phyloP scores from a whole-genome alignment of 2,329 filamentous ascomycete genomes.

The Fusarium scirpi region DNA sequence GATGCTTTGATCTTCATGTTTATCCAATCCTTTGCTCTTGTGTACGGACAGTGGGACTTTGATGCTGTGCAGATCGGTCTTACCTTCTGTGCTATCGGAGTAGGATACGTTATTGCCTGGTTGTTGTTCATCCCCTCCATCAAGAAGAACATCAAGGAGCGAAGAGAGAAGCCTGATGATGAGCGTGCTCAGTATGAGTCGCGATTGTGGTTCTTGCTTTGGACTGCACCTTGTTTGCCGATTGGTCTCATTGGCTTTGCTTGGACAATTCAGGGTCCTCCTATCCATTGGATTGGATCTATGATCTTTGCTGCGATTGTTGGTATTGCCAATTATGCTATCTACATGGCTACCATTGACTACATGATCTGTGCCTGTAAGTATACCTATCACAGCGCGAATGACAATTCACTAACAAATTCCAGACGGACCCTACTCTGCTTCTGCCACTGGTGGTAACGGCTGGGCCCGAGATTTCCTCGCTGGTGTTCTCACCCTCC shows the following conservation, averaged over 20 bases:
- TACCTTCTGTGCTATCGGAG: conserved; percentile 72
- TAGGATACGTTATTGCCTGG: conserved; percentile 75
- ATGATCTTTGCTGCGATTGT: conserved; percentile 74
- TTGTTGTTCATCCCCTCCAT: conserved; percentile 69
- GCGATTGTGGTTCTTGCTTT: conserved; percentile 74
- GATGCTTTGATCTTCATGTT: conserved; percentile 84
- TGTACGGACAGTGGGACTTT: conserved; percentile 77
- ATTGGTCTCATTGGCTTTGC: conserved; percentile 79
- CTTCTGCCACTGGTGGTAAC: conserved; percentile 81
- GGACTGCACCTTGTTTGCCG: conserved; percentile 68
- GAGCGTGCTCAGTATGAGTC: conserved; percentile 76
- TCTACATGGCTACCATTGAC: conserved; percentile 82
- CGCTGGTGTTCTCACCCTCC: conserved; percentile 77
- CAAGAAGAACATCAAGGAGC: conserved; percentile 63
- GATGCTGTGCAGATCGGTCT: conserved; percentile 67
- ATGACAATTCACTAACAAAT: background rate
- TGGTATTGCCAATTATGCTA: conserved; percentile 79
- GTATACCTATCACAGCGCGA: fast-evolving
- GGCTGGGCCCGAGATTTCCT: conserved; percentile 80
- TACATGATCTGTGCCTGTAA: conserved; percentile 67
- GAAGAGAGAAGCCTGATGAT: conserved; percentile 62
- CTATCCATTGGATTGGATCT: conserved; percentile 75
- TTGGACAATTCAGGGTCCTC: conserved; percentile 73
- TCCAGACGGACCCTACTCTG: conserved; percentile 71
- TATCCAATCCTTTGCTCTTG: conserved; percentile 76